These are phyloP conservation scores for Yamadazyma songkhlaensis DNA, from an alignment of 1,139 yeast genomes.

Conservation along the genomic window DNA sequence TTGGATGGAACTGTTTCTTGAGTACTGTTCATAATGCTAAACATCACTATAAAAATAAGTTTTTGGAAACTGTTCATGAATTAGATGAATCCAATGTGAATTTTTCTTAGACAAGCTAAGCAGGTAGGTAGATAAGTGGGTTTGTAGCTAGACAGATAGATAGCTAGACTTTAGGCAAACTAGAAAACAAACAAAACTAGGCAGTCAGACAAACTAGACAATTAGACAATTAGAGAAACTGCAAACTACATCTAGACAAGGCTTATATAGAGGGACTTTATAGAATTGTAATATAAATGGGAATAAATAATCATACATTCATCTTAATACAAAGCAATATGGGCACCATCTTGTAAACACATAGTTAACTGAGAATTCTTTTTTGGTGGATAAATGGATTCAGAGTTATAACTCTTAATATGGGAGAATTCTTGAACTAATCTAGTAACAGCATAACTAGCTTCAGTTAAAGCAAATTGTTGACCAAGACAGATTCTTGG, in stretches of 20 bases:
- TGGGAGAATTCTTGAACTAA: conserved; percentile 31
- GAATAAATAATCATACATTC: conserved; percentile 20
- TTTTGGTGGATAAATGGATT: conserved; percentile 28
- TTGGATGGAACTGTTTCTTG: conserved; percentile 46
- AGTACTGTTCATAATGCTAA: conserved; percentile 42
- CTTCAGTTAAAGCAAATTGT: conserved; percentile 59
- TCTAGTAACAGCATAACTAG: conserved; percentile 44
- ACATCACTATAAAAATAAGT: conserved; percentile 44
- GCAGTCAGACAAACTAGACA: no score
- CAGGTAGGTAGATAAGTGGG: no score
- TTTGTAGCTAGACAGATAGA: not conserved
- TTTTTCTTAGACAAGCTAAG: not conserved
- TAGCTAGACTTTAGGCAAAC: not conserved
- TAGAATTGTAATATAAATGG: conserved; percentile 40
- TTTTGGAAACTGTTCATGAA: conserved; percentile 40
- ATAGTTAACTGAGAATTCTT: conserved; percentile 32
- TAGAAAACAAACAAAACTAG: no score
- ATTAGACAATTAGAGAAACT: no score
- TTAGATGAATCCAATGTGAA: conserved; percentile 23
- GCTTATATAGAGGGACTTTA: conserved; percentile 33
- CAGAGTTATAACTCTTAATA: conserved; percentile 11
- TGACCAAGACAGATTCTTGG: conserved; percentile 62
- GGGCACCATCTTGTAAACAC: conserved; percentile 24
- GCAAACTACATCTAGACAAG: no score
- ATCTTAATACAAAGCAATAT: conserved; percentile 4